Conservation (phyloP, 2,329 filamentous ascomycete species). For the Microdochium bolleyi region DNA sequence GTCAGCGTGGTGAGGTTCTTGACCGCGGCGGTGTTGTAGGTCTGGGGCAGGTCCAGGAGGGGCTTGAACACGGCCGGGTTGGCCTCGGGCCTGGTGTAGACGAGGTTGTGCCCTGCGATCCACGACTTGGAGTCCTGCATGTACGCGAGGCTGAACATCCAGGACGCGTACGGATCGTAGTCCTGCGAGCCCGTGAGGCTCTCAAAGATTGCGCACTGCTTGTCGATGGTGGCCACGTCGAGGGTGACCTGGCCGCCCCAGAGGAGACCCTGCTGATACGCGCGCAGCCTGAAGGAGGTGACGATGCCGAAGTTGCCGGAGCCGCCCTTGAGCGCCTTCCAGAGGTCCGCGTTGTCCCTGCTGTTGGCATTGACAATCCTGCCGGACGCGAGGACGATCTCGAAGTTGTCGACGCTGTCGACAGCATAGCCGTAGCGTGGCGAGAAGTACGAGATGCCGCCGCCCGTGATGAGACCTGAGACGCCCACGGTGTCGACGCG, state of each 20-base stretch:
- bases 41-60: constrained; percentile 6
- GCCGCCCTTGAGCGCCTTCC: constrained; percentile 37
- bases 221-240: constrained; percentile 6
- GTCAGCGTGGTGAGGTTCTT: constrained; percentile 6
- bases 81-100: neutral
- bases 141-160: constrained; percentile 7
- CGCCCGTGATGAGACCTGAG: constrained; percentile 18
- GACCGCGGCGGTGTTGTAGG: constrained; percentile 3
- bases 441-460: constrained; percentile 14
- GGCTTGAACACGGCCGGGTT: constrained; percentile 3
- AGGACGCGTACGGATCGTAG: constrained; percentile 7
- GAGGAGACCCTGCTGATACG: constrained; percentile 10
- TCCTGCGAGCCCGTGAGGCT: neutral
- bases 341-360: constrained; percentile 30
- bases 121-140: constrained; percentile 5
- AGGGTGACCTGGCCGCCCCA: constrained; percentile 7
- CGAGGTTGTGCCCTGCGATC: neutral
- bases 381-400: constrained; percentile 35
- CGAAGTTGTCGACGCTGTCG: constrained; percentile 28
- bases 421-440: constrained; percentile 25
- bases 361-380: constrained; percentile 30
- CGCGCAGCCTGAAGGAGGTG: constrained; percentile 24
- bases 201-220: neutral
- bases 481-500: constrained; percentile 21
- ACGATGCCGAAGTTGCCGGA: constrained; percentile 36